Evolutionary conservation across 257 asterid genomes (phyloP).

Genomic region (Solanum sitiens): DNA sequence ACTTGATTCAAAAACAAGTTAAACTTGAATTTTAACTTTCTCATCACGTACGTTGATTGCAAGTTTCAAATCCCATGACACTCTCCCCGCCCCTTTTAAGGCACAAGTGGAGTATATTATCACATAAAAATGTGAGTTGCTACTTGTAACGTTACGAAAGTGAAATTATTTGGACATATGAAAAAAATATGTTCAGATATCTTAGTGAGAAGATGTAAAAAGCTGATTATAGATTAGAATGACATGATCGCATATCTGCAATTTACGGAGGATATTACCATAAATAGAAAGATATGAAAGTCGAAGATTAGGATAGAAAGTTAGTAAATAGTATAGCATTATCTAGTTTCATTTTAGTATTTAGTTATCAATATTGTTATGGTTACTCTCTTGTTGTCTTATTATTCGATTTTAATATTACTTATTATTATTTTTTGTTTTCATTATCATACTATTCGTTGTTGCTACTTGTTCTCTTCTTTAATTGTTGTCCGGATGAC

Average conservation of each 20-base stretch:
- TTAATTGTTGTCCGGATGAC: not conserved
- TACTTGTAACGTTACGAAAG: not conserved
- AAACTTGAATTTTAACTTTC: not conserved
- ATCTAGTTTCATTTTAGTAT: not conserved
- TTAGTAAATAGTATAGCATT: no score
- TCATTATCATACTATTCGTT: not conserved
- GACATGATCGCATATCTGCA: not conserved
- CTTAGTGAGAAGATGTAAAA: fast-evolving
- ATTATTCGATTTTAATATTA: not conserved
- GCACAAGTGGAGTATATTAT: not conserved
- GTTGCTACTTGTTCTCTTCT: not conserved
- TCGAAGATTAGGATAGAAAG: not conserved
- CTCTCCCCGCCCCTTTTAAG: not conserved
- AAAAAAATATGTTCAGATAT: not conserved
- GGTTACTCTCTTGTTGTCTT: not conserved
- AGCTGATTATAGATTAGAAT: not conserved
- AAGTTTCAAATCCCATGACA: not conserved
- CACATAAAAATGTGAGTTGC: not conserved
- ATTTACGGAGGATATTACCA: fast-evolving
- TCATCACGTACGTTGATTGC: not conserved
- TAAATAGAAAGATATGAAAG: no score
- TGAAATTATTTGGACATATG: not conserved
- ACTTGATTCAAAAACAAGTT: not conserved
- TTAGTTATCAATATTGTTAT: not conserved
- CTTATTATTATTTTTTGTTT: not conserved